Evolutionary conservation across 805 yeast genomes (phyloP), one percentile per base, ranked within the genome.

Genomic region (Sugiyamaella chiloensis): DNA sequence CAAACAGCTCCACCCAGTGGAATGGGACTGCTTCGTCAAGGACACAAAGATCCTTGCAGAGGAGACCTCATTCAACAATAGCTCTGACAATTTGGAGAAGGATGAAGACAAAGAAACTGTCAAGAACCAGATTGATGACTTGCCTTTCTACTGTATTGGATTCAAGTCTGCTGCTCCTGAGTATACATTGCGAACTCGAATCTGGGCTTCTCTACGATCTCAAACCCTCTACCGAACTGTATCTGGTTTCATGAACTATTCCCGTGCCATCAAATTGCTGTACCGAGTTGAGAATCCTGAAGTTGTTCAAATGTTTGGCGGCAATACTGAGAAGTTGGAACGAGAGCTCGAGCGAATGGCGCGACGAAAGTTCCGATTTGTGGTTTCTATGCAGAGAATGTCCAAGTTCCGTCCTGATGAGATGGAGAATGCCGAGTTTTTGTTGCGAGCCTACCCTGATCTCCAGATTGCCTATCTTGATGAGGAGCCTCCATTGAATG

Each of bases 91-190:
- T 31, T 67, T 63, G 24, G 74, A 70, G 43, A 68, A 68, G 53
- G 79, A 79, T 52, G 72, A 70, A 44, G 85, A 80, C 53, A 78
- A 78, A 60, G 88, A 83, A 45, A 81, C 82, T 50, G 84, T 86
- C 68, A 87, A 87, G 71, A 78, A 82, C 56, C 88, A 89, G 76
- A 83, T 85, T 63, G 96, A 86, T 65, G 96, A 90, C 61, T 72
- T 87, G 61, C 96, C 97, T 50, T 91, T 88, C 73, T 88, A 87
- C 74, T 87, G 96, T 68, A 86, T 91, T 65, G 99, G 98, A 68
- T 91, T 88, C 81, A 91, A 93, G 72, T 82, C 95, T 60, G 96
- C 97, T 60, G 95, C 96, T 51, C 97, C 97, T 31, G 96, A 90
- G 67, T 93, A 87, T 72, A 87, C 96, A 47, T 73, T 93, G 63